Evolutionary conservation across 495 filamentous ascomycete species (phyloP).

Genomic region (Aspergillus sparsus): DNA sequence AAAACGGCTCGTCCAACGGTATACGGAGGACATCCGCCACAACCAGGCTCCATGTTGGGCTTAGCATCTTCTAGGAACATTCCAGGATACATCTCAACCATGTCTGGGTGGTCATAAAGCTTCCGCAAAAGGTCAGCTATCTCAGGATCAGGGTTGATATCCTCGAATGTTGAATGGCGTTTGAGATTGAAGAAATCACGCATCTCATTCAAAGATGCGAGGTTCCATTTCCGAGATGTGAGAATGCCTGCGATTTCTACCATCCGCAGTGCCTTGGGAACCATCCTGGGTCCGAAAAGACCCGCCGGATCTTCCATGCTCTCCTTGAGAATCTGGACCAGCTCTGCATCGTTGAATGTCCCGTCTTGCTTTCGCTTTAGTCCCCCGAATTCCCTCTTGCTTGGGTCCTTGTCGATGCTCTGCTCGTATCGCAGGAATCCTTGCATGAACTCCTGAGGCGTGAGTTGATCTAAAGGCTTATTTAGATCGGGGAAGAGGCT

Average conservation of each 20-base stretch:
- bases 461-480: conserved; percentile 42
- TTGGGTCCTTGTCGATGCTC: conserved; percentile 26
- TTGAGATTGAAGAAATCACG: conserved; percentile 71
- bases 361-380: conserved; percentile 15
- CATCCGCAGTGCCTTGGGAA: conserved; percentile 64
- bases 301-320: conserved; percentile 29
- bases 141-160: conserved; percentile 68
- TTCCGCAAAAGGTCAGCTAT: conserved; percentile 63
- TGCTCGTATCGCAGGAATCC: conserved; percentile 47
- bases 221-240: conserved; percentile 68
- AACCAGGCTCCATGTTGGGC: conserved; percentile 8
- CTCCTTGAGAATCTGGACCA: conserved; percentile 21
- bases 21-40: background rate
- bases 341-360: conserved; percentile 20
- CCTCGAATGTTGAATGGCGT: conserved; percentile 68
- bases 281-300: conserved; percentile 61
- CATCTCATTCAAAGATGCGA: conserved; percentile 76
- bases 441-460: conserved; percentile 51
- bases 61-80: conserved; percentile 74
- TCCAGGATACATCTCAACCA: conserved; percentile 72
- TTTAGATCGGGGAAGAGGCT: conserved; percentile 26
- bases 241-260: conserved; percentile 76
- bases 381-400: conserved; percentile 22
- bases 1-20: background rate
- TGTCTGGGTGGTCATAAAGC: conserved; percentile 70